Evolutionary conservation across 2,329 filamentous ascomycete species (phyloP).

Genomic region (Graphilbum fragrans): DNA sequence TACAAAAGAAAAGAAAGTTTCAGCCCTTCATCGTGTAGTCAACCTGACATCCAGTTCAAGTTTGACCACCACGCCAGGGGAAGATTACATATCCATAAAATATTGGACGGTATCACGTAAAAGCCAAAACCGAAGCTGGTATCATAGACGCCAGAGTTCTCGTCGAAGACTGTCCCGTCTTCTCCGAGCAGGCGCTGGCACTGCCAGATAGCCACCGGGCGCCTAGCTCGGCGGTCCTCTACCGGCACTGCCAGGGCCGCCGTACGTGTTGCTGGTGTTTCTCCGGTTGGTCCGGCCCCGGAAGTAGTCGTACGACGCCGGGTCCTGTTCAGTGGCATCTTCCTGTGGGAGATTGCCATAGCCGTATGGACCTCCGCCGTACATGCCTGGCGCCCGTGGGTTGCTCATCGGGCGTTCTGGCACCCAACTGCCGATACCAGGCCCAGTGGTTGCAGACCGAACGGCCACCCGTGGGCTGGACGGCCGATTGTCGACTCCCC

Average conservation of each 20-base stretch:
- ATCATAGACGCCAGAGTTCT: conserved; percentile 2
- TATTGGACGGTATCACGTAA: too few relatives aligned
- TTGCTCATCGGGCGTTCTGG: conserved; percentile 12
- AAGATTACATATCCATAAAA: neutral
- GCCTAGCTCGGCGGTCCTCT: conserved; percentile 8
- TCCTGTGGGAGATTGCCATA: conserved; percentile 47
- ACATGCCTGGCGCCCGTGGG: conserved; percentile 35
- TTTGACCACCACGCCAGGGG: neutral
- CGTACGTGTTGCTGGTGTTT: conserved; percentile 5
- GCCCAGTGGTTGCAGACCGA: neutral
- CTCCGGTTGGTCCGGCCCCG: conserved; percentile 19
- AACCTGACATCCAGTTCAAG: conserved; percentile 6
- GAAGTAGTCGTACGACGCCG: conserved; percentile 46
- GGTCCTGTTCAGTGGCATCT: conserved; percentile 30
- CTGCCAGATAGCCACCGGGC: conserved; percentile 1
- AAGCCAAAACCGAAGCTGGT: too few relatives aligned
- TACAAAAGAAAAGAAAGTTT: neutral
- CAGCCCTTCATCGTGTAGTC: too few relatives aligned
- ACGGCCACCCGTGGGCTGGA: too few relatives aligned
- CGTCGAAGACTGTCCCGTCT: conserved; percentile 5
- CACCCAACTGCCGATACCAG: conserved; percentile 9
- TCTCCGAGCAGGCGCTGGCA: neutral
- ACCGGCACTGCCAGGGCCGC: conserved; percentile 1
- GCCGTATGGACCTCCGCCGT: conserved; percentile 45
- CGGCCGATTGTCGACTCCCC: neutral